These are phyloP conservation scores for Lachnellula subtilissima DNA, from an alignment of 2,329 filamentous ascomycete genomes.

Conservation along the genomic window DNA sequence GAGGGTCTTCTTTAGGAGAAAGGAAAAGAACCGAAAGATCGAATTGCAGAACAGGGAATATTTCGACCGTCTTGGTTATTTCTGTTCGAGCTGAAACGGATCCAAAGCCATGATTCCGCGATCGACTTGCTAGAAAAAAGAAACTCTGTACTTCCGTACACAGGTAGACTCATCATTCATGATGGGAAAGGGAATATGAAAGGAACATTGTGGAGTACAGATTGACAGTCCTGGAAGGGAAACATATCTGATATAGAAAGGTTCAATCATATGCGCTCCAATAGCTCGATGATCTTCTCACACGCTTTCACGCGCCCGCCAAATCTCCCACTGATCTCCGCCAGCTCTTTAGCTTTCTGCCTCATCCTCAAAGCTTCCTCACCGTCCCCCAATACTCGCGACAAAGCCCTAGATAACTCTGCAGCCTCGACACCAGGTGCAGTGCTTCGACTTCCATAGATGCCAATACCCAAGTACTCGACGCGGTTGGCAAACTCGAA, in stretches of 20 bases:
- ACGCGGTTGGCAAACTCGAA: conserved; percentile 41
- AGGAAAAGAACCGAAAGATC: too few species aligned
- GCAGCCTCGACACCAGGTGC: conserved; percentile 14
- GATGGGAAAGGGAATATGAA: too few species aligned
- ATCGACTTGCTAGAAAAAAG: too few species aligned
- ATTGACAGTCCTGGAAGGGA: not conserved
- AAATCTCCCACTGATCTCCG: conserved; percentile 5
- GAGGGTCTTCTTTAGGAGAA: too few species aligned
- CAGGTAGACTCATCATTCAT: too few species aligned
- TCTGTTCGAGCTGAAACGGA: too few species aligned
- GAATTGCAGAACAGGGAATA: too few species aligned
- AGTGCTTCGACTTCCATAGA: conserved; percentile 16
- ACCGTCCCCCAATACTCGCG: conserved; percentile 15
- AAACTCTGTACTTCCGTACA: too few species aligned
- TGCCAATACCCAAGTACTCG: conserved; percentile 40
- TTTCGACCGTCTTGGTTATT: too few species aligned
- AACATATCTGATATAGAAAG: not conserved
- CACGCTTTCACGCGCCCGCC: conserved; percentile 18
- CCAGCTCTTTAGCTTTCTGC: conserved; percentile 16
- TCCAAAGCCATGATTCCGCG: too few species aligned
- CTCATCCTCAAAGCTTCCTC: conserved; percentile 12
- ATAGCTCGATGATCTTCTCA: conserved; percentile 20
- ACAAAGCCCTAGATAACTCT: conserved; percentile 16
- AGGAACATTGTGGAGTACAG: too few species aligned
- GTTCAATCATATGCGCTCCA: conserved; percentile 6